Evolutionary conservation across 805 yeast species (phyloP), one percentile per base, ranked within the genome.

Genomic region (Kodamaea laetipori): DNA sequence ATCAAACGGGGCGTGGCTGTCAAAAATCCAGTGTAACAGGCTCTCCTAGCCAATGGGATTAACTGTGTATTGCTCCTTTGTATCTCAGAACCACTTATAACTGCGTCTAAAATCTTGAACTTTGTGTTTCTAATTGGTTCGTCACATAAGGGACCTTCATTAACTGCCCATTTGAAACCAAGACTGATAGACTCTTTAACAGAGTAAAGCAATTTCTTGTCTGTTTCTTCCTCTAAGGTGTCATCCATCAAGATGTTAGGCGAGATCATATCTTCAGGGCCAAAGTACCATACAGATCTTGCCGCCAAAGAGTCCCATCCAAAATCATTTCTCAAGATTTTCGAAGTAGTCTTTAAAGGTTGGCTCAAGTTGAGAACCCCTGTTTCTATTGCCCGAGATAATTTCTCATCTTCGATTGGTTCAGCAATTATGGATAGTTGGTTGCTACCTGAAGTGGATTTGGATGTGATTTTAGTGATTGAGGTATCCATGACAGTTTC

Each of bases 101-200:
- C 65, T 0, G 80, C 77, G 44, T 82, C 87, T 37, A 88, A 70
- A 31, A 94, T 73, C 43, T 80, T 79, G 62, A 94, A 89, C 49
- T 78, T 81, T 4, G 83, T 79, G 42, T 82, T 77, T 41, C 86
- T 67, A 5, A 94, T 71, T 0, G 86, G 83, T 57, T 89, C 97
- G 47, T 86, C 96, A 48, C 95, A 81, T n/a, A 94, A 67, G 0
- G 99, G 99, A 0, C 99, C 99, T 54, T 87, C 96, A 44, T 80
- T 72, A 0, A 78, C 72, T 2, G 85, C 84, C 94, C 96, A 86
- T 53, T 77, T 75, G 64, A 92, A 94, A 0, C 98, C 99, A 51
- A 82, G 84, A 2, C 69, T 64, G 1, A 90, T 74, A 2, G 80
- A 69, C 5, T 77, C 81, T 47, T 78, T 82, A 21, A 77, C 69